Percentiles rank a stretch among this genome's conserved stretches.
Conservation (phyloP, 139 green algal genomes). For the Chlorella sp. region DNA sequence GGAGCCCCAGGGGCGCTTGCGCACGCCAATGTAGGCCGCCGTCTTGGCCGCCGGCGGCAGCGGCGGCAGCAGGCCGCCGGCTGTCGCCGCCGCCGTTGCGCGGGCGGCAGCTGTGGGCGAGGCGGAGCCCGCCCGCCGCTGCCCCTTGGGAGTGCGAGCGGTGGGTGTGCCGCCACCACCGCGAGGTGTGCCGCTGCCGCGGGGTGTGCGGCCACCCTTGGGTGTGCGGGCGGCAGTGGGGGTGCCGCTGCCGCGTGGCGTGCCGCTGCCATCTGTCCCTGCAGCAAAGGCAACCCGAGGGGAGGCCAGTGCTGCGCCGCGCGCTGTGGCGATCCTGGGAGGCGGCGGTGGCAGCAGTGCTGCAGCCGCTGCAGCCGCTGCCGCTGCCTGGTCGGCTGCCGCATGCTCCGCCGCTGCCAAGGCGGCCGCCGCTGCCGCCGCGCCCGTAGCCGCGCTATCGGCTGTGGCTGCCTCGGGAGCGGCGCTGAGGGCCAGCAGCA, state of each 20-base stretch:
- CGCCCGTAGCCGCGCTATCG: background rate
- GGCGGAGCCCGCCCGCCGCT: background rate
- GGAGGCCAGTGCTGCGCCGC: background rate
- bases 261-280: background rate
- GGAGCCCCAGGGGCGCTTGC: conserved; percentile 34
- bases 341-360: conserved; percentile 16
- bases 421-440: background rate
- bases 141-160: background rate
- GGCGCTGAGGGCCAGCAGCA: conserved; percentile 7
- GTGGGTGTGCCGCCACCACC: background rate
- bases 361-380: background rate
- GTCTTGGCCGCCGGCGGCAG: conserved; percentile 27
- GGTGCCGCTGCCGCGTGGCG: background rate
- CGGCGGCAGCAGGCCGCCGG: background rate
- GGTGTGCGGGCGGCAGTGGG: background rate
- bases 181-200: background rate
- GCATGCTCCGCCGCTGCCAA: background rate
- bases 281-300: too few species aligned
- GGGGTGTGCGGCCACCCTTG: background rate
- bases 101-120: background rate
- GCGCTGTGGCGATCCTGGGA: background rate
- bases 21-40: conserved; percentile 39
- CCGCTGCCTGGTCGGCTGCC: background rate
- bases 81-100: background rate
- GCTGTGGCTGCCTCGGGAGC: conserved; percentile 9